A percentile compares a stretch with the other conserved stretches of the same genome.
Evolutionary conservation across 345 rosid species (phyloP).

Genomic region (Melaleuca alternifolia): DNA sequence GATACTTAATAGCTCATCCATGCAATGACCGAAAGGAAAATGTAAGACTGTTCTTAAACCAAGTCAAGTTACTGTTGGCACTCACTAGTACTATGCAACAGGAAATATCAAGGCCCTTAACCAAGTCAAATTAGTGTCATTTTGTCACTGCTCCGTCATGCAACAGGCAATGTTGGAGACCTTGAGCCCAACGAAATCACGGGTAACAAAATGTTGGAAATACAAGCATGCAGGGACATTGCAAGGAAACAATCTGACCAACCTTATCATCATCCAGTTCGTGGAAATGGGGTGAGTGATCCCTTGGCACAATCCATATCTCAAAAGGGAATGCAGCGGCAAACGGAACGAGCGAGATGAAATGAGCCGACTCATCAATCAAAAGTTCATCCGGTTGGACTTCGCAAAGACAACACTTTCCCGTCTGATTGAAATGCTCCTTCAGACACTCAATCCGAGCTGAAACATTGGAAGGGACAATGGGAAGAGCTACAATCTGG

Average conservation of each 20-base stretch:
- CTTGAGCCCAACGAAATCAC: not conserved
- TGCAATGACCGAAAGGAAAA: not conserved
- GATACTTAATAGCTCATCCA: not conserved
- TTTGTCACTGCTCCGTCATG: not conserved
- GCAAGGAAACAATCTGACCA: not conserved
- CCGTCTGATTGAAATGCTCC: slow-evolving; percentile 44
- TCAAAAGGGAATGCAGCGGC: slow-evolving; percentile 68
- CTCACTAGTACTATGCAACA: not conserved
- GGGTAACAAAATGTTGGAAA: not conserved
- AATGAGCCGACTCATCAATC: slow-evolving; percentile 49
- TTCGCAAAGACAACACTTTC: slow-evolving; percentile 71
- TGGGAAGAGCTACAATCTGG: slow-evolving; percentile 76
- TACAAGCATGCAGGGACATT: not conserved
- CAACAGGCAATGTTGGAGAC: not conserved
- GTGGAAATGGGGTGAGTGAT: slow-evolving; percentile 67
- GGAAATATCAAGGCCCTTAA: not conserved
- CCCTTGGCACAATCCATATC: slow-evolving; percentile 72
- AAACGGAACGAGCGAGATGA: slow-evolving; percentile 54
- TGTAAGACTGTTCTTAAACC: not conserved
- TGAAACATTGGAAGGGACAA: slow-evolving; percentile 56
- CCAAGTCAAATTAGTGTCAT: not conserved
- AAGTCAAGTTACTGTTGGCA: not conserved
- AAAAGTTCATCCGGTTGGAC: slow-evolving; percentile 32
- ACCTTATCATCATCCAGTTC: slow-evolving; percentile 55
- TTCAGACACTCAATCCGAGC: slow-evolving; percentile 43